Evolutionary conservation across 2,329 filamentous ascomycete species (phyloP), one percentile per base, ranked within the genome.

Genomic region (Paraphaeosphaeria minitans): DNA sequence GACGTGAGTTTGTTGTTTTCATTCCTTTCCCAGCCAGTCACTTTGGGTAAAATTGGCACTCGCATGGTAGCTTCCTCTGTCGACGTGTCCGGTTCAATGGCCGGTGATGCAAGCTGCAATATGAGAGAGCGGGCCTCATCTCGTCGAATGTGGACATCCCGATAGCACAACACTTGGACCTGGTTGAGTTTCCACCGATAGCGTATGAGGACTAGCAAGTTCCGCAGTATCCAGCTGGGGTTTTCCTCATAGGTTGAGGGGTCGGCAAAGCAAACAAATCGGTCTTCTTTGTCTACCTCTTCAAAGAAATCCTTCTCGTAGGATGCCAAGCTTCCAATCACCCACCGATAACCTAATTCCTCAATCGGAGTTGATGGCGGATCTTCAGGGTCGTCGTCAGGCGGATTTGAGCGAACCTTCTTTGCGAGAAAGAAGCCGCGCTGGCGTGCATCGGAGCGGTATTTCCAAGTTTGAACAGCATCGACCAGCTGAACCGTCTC

Each of bases 381-480:
- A n/a, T 82, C 79, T 58, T 76, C 67, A 27, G 60, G 56, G 4
- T 74, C 69, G 2, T 76, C 75, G 7, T 57, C 52, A n/a, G 69
- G 64, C 19, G 55, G 53, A 2, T 65, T 66, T 13, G 61, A 65
- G 1, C 81, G 82, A 27, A 89, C 79, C 68, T 89, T 91, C 78
- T 96, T 97, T 8, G 89, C 93, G n/a, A 99, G 81, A 76, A 99
- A 99, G 79, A 98, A 99, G 10, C 95, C 95, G 74, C 94, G 89
- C 77, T 99, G 92, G 51, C 92, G 86, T 37, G 85, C 83, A 75
- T 98, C 93, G 16, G 90, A 88, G 33, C 85, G 84, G 70, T 94
- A 95, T 61, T 88, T 87, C 93, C 93, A 99, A 1, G 92, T 95
- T 62, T 93, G 90, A 22, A 97, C 88, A 16, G 85, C 84, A 57